Evolutionary conservation across 257 asterid species (phyloP), one percentile per base, ranked within the genome.

Genomic region (Perilla frutescens): DNA sequence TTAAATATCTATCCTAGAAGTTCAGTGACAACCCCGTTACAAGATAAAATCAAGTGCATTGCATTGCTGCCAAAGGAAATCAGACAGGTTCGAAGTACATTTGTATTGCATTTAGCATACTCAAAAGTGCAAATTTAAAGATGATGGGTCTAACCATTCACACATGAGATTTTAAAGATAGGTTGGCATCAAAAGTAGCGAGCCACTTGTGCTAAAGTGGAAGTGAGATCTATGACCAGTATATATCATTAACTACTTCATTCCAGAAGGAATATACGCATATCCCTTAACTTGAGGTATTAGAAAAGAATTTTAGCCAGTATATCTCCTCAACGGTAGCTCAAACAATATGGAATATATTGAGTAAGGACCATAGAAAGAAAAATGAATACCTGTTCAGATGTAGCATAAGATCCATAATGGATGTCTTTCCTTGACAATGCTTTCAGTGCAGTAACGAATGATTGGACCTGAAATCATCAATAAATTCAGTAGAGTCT

Each of bases 401-500:
- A 68, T 60, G 96, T 89, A 61, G 97, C 97, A 90, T 89, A 87
- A 70, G 85, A 77, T 79, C 97, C 97, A 83, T 85, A 92, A 70
- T 92, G 93, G 34, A 92, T 80, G 70, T 92, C 93, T 76, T 88
- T 87, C 77, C 84, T 84, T 5, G 94, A 87, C 78, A 92, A 71
- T 53, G 96, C 90, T 77, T 82, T 92, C 77, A 90, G 63, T 79
- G 96, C 89, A 72, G 85, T 75, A 66, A 90, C 73, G 71, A 88
- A 87, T 57, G 82, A 87, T 61, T 87, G 96, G 47, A 90, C 93
- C 97, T 92, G 73, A 72, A 74, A 80, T 81, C 14, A 75, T 54
- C 76, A 66, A 63, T 34, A 41, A 63, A 48, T 54, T 51, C 5
- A 36, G 48, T 8, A 56, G 64, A 37, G 36, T 62, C 20, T 34